Evolutionary conservation across 208 protist species (phyloP), one percentile per base, ranked within the genome.

Genomic region (Borovskyia barvae): DNA sequence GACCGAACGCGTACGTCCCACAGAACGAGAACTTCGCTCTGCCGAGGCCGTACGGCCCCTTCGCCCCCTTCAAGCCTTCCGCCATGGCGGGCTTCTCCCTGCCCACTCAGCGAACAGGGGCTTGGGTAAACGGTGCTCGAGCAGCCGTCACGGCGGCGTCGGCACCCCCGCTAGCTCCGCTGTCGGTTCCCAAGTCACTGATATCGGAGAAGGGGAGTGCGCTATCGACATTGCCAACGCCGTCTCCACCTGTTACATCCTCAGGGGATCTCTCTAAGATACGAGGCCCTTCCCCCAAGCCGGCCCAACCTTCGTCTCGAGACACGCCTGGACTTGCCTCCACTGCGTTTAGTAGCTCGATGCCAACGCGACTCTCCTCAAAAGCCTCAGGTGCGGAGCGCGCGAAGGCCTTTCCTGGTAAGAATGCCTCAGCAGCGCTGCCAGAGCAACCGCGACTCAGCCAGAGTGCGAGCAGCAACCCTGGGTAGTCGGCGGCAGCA

Each of bases 1-100:
- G 93, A 5, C 79, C 88, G 4, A 95, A 93, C 57, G 83, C 93
- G 6, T 97, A 97, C 59, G 87, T 97, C n/a, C 90, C 90, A 2
- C 77, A 96, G 19, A 75, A 87, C 45, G 84, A 85, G n/a, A 52
- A 53, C 19, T 32, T 97, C 7, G 73, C 77, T n/a, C 66, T 97
- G 5, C 88, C 93, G 6, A 83, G 84, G 17, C 93, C 93, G 22
- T 97, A 87, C 60, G 88, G 90, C 19, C 55, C 82, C 6, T 77
- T 87, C 32, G 72, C 82, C 0, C 87, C 90, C 5, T 92, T 94
- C 61, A 84, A 75, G 62, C 54, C 66, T 5, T 56, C 67, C 28
- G 39, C n/a, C n/a, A 40, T 32, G 14, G 25, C 45, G 15, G 37
- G 51, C 0, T 40, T 43, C 26, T 41, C 56, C 41, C 51, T 52